A percentile compares a stretch with the other conserved stretches of the same genome.
These are phyloP conservation scores for Linaria vulgaris DNA, from an alignment of 257 asterid species.

Conservation along the genomic window DNA sequence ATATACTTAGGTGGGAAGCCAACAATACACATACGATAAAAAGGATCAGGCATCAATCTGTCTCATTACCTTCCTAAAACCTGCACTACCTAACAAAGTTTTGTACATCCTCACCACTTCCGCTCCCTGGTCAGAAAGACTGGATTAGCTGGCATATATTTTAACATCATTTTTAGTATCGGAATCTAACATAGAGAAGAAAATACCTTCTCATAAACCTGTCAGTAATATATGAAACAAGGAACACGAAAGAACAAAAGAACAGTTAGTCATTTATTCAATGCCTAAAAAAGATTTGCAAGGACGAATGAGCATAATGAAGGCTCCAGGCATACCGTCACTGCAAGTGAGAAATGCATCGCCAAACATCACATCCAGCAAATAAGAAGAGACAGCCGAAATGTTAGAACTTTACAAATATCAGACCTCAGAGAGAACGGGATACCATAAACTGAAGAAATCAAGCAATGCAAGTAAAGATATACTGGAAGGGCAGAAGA, in stretches of 20 bases:
- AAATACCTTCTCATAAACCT: constrained; percentile 73
- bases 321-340: constrained; percentile 52
- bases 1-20: neutral
- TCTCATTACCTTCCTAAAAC: constrained; percentile 69
- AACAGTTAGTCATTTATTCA: constrained; percentile 30
- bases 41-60: neutral
- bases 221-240: constrained; percentile 31
- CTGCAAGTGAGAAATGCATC: constrained; percentile 43
- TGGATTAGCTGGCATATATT: constrained; percentile 17
- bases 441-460: constrained; percentile 10
- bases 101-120: constrained; percentile 94
- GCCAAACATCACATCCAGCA: constrained; percentile 39
- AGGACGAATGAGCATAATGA: constrained; percentile 13
- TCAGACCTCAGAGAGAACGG: constrained; percentile 16
- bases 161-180: neutral
- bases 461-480: constrained; percentile 11
- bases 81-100: constrained; percentile 66
- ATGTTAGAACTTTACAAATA: constrained; percentile 17
- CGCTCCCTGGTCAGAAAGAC: constrained; percentile 59
- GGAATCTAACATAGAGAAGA: constrained; percentile 17
- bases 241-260: constrained; percentile 23
- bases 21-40: neutral
- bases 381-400: constrained; percentile 28
- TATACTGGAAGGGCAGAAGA: constrained; percentile 5
- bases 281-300: constrained; percentile 15